A percentile compares a stretch with the other conserved stretches of the same genome.
phyloP scores from a whole-genome alignment of 2,329 filamentous ascomycete genomes.

The Cladosporium cucumerinum region DNA sequence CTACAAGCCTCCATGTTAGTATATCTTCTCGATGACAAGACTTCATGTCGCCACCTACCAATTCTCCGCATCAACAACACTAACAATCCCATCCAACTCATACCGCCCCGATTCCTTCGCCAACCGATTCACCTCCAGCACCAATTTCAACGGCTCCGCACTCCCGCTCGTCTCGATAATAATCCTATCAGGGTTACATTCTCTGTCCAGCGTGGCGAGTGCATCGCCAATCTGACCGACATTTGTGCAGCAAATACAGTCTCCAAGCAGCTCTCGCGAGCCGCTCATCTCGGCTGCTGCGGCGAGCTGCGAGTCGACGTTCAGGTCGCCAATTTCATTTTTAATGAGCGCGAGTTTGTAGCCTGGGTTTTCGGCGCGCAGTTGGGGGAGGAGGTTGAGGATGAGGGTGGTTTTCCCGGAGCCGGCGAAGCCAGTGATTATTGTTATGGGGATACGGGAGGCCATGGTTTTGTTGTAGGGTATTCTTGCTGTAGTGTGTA shows the following conservation, averaged over 20 bases:
- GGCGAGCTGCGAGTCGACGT: slow-evolving; percentile 88
- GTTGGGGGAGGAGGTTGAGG: slow-evolving; percentile 87
- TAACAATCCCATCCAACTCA: slow-evolving; percentile 80
- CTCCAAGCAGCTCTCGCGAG: slow-evolving; percentile 89
- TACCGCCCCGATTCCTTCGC: slow-evolving; percentile 67
- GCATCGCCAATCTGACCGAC: slow-evolving; percentile 85
- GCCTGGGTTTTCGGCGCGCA: slow-evolving; percentile 76
- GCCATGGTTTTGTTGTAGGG: neutral
- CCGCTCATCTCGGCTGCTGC: slow-evolving; percentile 78
- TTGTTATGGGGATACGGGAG: slow-evolving; percentile 73
- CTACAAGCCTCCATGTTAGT: neutral
- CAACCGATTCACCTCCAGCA: slow-evolving; percentile 83
- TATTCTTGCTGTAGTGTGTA: neutral
- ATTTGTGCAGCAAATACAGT: slow-evolving; percentile 98
- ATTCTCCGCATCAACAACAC: slow-evolving; percentile 90
- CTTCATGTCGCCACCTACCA: slow-evolving; percentile 49
- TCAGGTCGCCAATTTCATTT: slow-evolving; percentile 96
- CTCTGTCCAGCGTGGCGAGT: slow-evolving; percentile 66
- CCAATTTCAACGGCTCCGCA: slow-evolving; percentile 78
- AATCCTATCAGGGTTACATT: slow-evolving; percentile 71
- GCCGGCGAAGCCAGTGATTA: slow-evolving; percentile 93
- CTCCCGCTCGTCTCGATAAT: slow-evolving; percentile 90
- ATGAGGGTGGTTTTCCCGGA: slow-evolving; percentile 96
- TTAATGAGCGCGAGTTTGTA: slow-evolving; percentile 95
- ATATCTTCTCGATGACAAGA: neutral